Base-by-base conservation (phyloP, 352 stramenopile species). In the Pythium volutum region DNA sequence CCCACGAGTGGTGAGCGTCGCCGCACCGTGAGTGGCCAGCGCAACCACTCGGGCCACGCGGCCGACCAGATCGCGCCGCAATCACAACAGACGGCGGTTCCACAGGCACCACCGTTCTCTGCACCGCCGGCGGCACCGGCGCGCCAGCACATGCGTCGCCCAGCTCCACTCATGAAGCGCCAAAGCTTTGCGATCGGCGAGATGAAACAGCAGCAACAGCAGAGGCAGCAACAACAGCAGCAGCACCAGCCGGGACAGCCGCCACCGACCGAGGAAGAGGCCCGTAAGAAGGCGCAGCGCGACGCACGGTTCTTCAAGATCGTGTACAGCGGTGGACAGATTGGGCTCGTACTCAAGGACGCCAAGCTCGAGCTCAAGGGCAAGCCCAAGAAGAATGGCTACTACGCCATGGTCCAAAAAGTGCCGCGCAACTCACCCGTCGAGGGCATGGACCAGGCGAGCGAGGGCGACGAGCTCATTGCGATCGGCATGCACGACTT, bases 281-380 rank as follows among this genome's bases (percentile, higher is more conserved):
- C 49, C 41, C 65, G 66, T 23, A 61, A 75, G 52, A 77, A 81
- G 48, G 55, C 38, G 23, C 67, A 77, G 33, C 61, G 62, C 34
- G 57, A 73, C n/a, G 76, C 55, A 5, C 67, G 72, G 3, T 89
- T 89, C 61, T 92, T 87, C 68, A 86, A 82, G 45, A 72, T 90
- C 55, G 55, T 77, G 51, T 92, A 86, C 66, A 70, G 63, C 31
- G 82, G 82, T 29, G 67, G 64, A 16, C 46, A 61, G 18, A 55
- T 69, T 27, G 77, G 77, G 12, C 52, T 72, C 14, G 69, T 87
- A 20, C 70, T 81, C 51, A 67, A 69, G 25, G 78, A 84, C 58
- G 71, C 71, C 43, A 66, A 69, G 39, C 55, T 70, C 14, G 73
- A 87, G 55, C 73, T 85, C 55, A 83, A 70, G 66, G 66, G 50